Evolutionary conservation across 805 yeast genomes (phyloP).

Genomic region (Kuraishia hungarica): DNA sequence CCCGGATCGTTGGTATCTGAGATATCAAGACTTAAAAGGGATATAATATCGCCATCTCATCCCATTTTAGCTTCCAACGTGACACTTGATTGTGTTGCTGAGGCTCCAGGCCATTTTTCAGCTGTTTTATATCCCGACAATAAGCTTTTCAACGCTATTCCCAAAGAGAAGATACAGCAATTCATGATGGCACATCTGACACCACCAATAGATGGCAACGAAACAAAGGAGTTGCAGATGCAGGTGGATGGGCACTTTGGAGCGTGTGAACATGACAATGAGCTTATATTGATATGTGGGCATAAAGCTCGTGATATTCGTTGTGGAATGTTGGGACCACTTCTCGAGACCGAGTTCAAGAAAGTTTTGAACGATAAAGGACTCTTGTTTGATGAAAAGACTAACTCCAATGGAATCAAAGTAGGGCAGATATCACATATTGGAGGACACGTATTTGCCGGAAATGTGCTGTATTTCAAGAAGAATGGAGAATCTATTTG

Average conservation of each 20-base stretch:
- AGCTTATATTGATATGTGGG: conserved; percentile 53
- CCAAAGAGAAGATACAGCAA: conserved; percentile 13
- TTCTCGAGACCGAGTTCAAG: conserved; percentile 41
- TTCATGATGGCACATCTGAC: conserved; percentile 34
- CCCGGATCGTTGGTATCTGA: conserved; percentile 35
- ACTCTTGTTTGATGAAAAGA: conserved; percentile 15
- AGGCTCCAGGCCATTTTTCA: conserved; percentile 9
- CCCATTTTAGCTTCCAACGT: conserved; percentile 46
- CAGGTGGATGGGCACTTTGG: conserved; percentile 8
- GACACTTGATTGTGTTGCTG: conserved; percentile 14
- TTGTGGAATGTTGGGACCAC: conserved; percentile 63
- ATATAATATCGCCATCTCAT: conserved; percentile 27
- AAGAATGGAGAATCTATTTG: conserved; percentile 42
- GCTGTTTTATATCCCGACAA: conserved; percentile 52
- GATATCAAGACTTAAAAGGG: conserved; percentile 25
- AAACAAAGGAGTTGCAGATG: not conserved
- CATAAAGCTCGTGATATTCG: conserved; percentile 55
- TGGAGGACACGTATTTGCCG: conserved; percentile 86
- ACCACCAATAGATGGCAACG: conserved; percentile 15
- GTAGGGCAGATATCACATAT: conserved; percentile 65
- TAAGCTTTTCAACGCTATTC: conserved; percentile 12
- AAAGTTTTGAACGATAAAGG: conserved; percentile 27
- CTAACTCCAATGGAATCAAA: conserved; percentile 19
- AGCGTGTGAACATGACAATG: conserved; percentile 12
- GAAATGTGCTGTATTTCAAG: conserved; percentile 57